Evolutionary conservation across 179 eudicot species (phyloP), one percentile per base, ranked within the genome.

Genomic region (Spinacia oleracea): DNA sequence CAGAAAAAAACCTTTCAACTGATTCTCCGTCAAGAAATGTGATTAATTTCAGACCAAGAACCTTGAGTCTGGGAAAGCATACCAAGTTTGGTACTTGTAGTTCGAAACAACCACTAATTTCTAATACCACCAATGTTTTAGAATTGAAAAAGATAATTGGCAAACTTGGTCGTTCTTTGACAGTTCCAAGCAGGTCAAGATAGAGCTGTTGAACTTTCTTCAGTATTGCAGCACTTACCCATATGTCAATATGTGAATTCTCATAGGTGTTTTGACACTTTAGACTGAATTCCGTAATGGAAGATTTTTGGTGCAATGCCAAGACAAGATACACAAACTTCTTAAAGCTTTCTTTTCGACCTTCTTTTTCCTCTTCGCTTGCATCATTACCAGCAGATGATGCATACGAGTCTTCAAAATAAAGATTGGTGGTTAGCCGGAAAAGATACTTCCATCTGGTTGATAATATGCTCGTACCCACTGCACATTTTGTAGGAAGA

Each of bases 321-420:
- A 79, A 79, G 8, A 79, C 62, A 2, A 15, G 45, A 50, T 72
- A 48, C n/a, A 79, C 81, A 79, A 73, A 79, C 42, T 50, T 63
- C 64, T 35, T 72, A 50, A 79, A 79, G 0, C 63, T 21, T 32
- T 23, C 8, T 15, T n/a, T 71, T 20, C 16, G 60, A 58, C n/a
- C n/a, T 29, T 6, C 8, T 27, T 15, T 27, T 31, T 38, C 55
- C 31, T 59, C 21, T 31, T 0, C 80, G 16, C 7, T 35, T 58
- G 7, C 25, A 6, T 9, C 48, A 40, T 15, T 23, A 2, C 2
- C 18, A 12, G 0, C 12, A n/a, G n/a, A n/a, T n/a, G 27, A 7
- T 43, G 3, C 48, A 43, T 9, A 43, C 23, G 10, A 34, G 0
- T 55, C 75, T 10, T 78, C 29, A 32, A 78, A 78, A 70, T 11